Percentiles rank a stretch among this genome's conserved stretches.
These are phyloP conservation scores for Eucalyptus polybractea DNA, from an alignment of 345 rosid genomes.

Conservation along the genomic window DNA sequence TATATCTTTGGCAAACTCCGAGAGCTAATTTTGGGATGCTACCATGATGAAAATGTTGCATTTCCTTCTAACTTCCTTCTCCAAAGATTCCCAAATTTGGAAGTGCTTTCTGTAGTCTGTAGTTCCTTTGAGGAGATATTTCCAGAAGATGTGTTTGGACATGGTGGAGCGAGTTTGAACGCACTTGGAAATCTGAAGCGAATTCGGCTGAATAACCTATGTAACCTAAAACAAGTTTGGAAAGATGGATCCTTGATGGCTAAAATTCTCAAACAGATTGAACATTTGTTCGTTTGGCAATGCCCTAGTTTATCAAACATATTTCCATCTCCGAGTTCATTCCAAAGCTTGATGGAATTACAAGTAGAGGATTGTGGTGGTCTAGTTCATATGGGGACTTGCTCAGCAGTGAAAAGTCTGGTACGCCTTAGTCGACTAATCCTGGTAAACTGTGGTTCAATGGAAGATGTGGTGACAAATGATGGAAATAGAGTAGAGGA, in stretches of 20 bases:
- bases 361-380: rapidly evolving
- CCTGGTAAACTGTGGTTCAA: rapidly evolving
- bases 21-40: neutral
- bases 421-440: rapidly evolving
- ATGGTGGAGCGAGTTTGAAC: rapidly evolving
- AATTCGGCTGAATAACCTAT: rapidly evolving
- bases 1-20: rapidly evolving
- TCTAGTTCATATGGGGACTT: neutral
- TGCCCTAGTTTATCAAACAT: rapidly evolving
- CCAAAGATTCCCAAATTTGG: rapidly evolving
- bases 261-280: neutral
- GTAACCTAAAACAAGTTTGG: rapidly evolving
- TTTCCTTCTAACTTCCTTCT: neutral
- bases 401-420: neutral
- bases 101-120: rapidly evolving
- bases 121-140: neutral
- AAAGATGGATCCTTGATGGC: neutral
- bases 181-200: neutral
- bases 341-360: rapidly evolving
- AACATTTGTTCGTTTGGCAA: rapidly evolving
- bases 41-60: rapidly evolving
- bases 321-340: rapidly evolving
- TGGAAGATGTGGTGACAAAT: rapidly evolving
- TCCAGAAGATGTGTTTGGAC: neutral
- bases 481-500: rapidly evolving